Conservation (phyloP, 1,139 yeast species). For the Zygoascus sp. region DNA sequence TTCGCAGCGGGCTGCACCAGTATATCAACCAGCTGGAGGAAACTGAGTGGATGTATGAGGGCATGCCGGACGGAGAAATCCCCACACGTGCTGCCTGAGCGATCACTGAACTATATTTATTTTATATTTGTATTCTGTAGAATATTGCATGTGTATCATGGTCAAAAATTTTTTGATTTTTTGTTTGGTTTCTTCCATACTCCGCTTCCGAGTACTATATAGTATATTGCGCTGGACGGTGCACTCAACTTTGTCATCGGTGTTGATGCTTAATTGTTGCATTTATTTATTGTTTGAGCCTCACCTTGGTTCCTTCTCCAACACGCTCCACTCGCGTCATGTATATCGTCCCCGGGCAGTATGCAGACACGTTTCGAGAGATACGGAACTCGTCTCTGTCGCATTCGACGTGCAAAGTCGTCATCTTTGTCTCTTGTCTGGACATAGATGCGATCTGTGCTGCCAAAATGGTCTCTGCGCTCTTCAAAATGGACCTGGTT, state of each 20-base stretch:
- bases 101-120: too few relatives aligned
- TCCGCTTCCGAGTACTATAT: too few relatives aligned
- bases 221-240: too few relatives aligned
- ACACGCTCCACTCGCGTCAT: constrained; percentile 18
- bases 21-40: constrained; percentile 11
- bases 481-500: constrained; percentile 74
- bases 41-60: constrained; percentile 13
- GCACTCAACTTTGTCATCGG: too few relatives aligned
- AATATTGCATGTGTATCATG: background rate
- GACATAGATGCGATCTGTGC: constrained; percentile 93
- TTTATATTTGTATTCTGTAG: background rate
- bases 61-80: background rate
- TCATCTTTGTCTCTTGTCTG: constrained; percentile 83
- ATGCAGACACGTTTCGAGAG: constrained; percentile 29
- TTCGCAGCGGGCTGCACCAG: constrained; percentile 1
- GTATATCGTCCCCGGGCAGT: constrained; percentile 33
- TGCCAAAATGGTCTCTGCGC: constrained; percentile 64
- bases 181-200: too few relatives aligned
- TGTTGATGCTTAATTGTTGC: background rate
- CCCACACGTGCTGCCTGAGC: too few relatives aligned
- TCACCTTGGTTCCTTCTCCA: background rate
- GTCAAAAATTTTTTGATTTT: too few relatives aligned
- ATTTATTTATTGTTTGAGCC: background rate
- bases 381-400: constrained; percentile 44
- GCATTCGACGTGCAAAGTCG: constrained; percentile 85